Evolutionary conservation across 2,329 filamentous ascomycete genomes (phyloP).

Genomic region (Hypoxylon sp.): DNA sequence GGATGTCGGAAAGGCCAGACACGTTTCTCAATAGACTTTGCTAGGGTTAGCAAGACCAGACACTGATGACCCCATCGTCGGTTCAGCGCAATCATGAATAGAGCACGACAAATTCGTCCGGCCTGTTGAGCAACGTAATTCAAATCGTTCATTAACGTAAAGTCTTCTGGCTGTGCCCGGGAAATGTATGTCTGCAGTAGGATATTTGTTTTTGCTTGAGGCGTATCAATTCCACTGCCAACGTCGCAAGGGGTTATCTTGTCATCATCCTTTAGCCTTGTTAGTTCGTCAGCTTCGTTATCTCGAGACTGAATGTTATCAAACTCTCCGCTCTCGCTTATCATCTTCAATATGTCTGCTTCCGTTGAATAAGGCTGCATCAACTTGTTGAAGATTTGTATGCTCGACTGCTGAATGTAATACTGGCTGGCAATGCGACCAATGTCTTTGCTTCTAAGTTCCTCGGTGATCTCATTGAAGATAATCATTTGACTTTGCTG

Average conservation of each 20-base stretch:
- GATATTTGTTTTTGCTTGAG: slow-evolving; percentile 96
- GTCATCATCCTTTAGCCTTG: slow-evolving; percentile 77
- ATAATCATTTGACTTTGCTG: slow-evolving; percentile 99
- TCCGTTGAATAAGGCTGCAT: slow-evolving; percentile 90
- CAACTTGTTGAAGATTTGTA: slow-evolving; percentile 96
- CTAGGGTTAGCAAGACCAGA: slow-evolving; percentile 88
- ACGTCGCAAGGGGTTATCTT: slow-evolving; percentile 84
- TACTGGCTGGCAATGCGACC: slow-evolving; percentile 97
- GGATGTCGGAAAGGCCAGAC: slow-evolving; percentile 97
- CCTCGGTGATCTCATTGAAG: slow-evolving; percentile 94
- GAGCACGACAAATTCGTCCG: slow-evolving; percentile 90
- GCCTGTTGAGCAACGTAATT: slow-evolving; percentile 97
- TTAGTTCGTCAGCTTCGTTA: slow-evolving; percentile 89
- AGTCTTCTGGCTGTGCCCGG: slow-evolving; percentile 88
- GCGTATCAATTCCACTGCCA: slow-evolving; percentile 75
- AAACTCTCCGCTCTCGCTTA: slow-evolving; percentile 97
- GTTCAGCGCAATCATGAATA: slow-evolving; percentile 98
- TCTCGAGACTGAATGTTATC: slow-evolving; percentile 96
- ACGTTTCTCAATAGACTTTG: slow-evolving; percentile 96
- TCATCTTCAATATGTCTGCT: slow-evolving; percentile 94
- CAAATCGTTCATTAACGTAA: slow-evolving; percentile 90
- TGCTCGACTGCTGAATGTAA: slow-evolving; percentile 92
- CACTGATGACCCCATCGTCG: slow-evolving; percentile 97
- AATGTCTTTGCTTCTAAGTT: slow-evolving; percentile 93
- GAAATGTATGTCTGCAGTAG: slow-evolving; percentile 95